Evolutionary conservation across 2,329 filamentous ascomycete species (phyloP), one percentile per base, ranked within the genome.

Genomic region (Mollisia scopiformis): DNA sequence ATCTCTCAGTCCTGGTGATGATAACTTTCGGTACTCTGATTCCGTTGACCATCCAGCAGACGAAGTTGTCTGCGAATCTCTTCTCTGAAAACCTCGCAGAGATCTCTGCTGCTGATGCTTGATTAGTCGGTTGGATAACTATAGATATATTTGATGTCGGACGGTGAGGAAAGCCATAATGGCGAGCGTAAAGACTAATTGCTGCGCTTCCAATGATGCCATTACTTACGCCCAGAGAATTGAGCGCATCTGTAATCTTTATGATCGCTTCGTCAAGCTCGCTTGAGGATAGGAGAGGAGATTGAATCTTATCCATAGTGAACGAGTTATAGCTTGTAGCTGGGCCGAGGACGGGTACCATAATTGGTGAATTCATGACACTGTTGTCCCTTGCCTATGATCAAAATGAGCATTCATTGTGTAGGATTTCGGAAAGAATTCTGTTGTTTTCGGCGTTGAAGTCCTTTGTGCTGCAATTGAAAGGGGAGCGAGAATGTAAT

Each of bases 1-100:
- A 25, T 4, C 54, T 52, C 2, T 19, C 28, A 0, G n/a, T n/a
- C 27, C 55, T 54, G 23, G 28, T 58, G 23, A 63, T 19, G 30
- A 57, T 58, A 1, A 61, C 47, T 47, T 61, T 49, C 16, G 53
- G 55, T 3, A 41, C 50, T 10, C 51, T 49, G 3, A 50, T 23
- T 10, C 58, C 46, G 8, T 47, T 41, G 11, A 31, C 46, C 4
- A 31, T 23, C 27, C 14, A 31, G 6, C n/a, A 37, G 13, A 57
- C 6, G 16, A 55, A 62, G 2, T 50, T 21, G 11, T 25, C 7
- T 6, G 14, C 43, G n/a, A 47, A 47, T 35, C 33, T 43, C 41
- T n/a, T 43, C 25, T 27, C 27, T 19, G 14, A 31, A 52, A 19
- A 31, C 27, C 19, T 39, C 25, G 23, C 23, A 43, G 47, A 53